These are phyloP conservation scores for Heliocybe sulcata DNA, from an alignment of 1,284 basidiomycete species.

Conservation along the genomic window DNA sequence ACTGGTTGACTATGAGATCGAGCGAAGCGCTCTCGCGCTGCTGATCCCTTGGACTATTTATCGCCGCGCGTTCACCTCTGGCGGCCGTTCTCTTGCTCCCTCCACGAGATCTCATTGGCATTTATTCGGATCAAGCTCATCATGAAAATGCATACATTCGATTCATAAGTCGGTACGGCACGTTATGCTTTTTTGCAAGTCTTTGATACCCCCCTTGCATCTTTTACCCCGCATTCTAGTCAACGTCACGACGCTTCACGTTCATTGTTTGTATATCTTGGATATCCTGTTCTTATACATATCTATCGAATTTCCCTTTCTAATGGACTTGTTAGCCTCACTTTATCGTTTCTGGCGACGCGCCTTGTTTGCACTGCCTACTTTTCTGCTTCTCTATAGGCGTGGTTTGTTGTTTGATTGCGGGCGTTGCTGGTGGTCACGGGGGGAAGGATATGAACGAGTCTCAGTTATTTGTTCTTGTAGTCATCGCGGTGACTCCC, in stretches of 20 bases:
- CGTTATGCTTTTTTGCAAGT: neutral
- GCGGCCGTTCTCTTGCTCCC: no score
- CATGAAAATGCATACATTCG: neutral
- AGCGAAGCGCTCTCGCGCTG: neutral
- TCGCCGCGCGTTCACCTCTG: no score
- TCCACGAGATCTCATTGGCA: neutral
- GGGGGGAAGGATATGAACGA: neutral
- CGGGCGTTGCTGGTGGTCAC: neutral
- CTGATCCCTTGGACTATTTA: neutral
- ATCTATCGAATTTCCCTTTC: neutral
- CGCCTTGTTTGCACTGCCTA: neutral
- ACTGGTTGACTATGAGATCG: slow-evolving; percentile 2
- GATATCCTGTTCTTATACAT: neutral
- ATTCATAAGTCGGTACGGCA: neutral
- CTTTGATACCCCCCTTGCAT: neutral
- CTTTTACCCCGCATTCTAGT: neutral
- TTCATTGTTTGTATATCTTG: neutral
- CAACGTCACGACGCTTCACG: neutral
- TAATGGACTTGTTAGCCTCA: no score
- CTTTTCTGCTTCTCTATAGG: no score
- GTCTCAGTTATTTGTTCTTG: no score
- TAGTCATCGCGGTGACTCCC: no score
- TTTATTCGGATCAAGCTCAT: neutral
- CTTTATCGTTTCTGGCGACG: neutral
- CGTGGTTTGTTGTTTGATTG: neutral